Base-by-base conservation (phyloP, 225 moss, liverwort and hornwort genomes). In the Physcomitrellopsis africana region DNA sequence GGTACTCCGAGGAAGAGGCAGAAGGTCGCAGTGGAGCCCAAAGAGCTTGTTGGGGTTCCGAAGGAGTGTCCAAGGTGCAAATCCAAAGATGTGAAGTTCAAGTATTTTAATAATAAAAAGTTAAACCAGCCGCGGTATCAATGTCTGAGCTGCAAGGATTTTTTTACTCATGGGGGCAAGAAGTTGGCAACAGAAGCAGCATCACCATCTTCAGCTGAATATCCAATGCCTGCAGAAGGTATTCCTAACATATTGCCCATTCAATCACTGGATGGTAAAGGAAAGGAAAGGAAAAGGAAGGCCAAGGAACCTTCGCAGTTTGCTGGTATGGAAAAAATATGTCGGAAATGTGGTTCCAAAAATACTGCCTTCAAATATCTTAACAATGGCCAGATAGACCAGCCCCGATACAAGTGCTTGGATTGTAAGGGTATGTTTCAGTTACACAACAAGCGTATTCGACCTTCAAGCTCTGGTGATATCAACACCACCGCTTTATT, bases 91-190 rank as follows among this genome's bases (percentile, higher is more conserved):
- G 82, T 83, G 48, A 86, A 86, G 82, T 86, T 86, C 51, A 86
- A 86, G 78, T 86, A 86, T 78, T 83, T 80, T n/a, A 86, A 86
- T 78, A 86, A 86, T 65, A 83, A 83, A 72, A 86, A 86, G 68
- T 13, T 72, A 9, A 78, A 75, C 51, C 86, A 86, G 64, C 86
- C 86, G 17, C 80, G 86, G 72, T 86, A 86, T 51, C 86, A 83
- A 45, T 86, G 86, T 77, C 60, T 86, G 69, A 75, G 64, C 63
- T 86, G 86, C 83, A 86, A 83, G 65, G 80, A 83, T 20, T 86
- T 83, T 60, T 86, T 86, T 57, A 86, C 86, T 75, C 80, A 83
- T 18, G 86, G 86, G 58, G 86, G 86, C 65, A 84, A 87, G 84
- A 81, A 79, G 67, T 56, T 79, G 24, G 65, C 87, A 46, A 79